Conservation (phyloP, 306 rosid genomes). For the Cucumis hystrix region DNA sequence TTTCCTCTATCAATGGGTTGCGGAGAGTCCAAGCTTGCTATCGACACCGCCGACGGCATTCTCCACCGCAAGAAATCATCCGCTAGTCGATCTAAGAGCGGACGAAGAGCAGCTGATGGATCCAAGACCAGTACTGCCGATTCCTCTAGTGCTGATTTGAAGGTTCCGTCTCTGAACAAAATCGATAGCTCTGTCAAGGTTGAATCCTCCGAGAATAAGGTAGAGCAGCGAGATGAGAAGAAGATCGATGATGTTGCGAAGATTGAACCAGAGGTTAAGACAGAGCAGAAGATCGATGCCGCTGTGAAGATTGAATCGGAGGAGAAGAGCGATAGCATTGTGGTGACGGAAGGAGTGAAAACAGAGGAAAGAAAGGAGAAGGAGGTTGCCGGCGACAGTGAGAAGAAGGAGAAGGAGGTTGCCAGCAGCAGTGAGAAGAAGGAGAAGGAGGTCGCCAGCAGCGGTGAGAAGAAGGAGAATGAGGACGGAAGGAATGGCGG, state of each 20-base stretch:
- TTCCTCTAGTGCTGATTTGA: not conserved
- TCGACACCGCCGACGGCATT: constrained; percentile 43
- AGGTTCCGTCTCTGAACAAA: not conserved
- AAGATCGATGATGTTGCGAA: not conserved
- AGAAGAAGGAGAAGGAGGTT: not conserved
- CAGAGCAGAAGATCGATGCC: not conserved
- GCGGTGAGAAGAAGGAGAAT: not conserved
- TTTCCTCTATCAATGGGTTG: constrained; percentile 44
- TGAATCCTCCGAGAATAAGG: not conserved
- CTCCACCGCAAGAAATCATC: constrained; percentile 34
- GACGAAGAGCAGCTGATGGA: not conserved
- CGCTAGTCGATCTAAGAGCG: constrained; percentile 10
- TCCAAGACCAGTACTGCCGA: not conserved
- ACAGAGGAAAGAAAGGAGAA: not conserved
- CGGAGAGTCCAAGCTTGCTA: constrained; percentile 64
- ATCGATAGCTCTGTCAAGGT: not conserved
- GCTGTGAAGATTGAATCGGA: not conserved
- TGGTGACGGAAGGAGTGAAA: not conserved
- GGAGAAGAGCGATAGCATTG: not conserved
- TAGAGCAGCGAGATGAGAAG: not conserved
- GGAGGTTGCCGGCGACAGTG: not conserved
- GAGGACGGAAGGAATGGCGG: not conserved
- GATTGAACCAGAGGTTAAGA: not conserved
- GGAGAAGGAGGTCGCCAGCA: not conserved
- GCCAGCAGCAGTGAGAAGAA: not conserved